These are phyloP conservation scores for Cerrena zonata DNA, from an alignment of 1,284 basidiomycete species.

Conservation along the genomic window DNA sequence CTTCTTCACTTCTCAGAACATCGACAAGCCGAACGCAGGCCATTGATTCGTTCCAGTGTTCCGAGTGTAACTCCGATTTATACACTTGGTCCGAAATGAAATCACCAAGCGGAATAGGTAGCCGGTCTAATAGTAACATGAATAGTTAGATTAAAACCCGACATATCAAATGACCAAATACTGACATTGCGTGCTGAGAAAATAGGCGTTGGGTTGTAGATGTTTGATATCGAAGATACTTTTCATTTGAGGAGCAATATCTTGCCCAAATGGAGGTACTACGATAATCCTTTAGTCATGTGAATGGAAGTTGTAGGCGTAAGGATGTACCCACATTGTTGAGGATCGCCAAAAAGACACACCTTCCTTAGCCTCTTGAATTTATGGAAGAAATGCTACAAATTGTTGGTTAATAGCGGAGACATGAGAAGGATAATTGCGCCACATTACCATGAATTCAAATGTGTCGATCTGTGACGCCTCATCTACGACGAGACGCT, in stretches of 20 bases:
- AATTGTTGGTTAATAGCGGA: no score
- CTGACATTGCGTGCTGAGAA: constrained; percentile 44
- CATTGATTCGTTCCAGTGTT: constrained; percentile 24
- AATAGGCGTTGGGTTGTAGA: constrained; percentile 27
- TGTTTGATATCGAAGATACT: constrained; percentile 45
- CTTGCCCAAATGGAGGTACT: constrained; percentile 47
- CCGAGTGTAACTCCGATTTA: constrained; percentile 29
- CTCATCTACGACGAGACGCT: constrained; percentile 41
- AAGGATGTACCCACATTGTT: constrained; percentile 33
- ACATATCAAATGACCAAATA: background rate
- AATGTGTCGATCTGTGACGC: constrained; percentile 43
- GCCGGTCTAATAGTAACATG: constrained; percentile 33
- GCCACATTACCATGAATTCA: constrained; percentile 39
- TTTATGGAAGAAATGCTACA: constrained; percentile 32
- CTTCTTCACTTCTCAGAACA: constrained; percentile 35
- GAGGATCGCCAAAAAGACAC: constrained; percentile 43
- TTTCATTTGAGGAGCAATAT: constrained; percentile 32
- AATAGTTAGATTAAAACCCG: background rate
- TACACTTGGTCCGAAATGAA: constrained; percentile 46
- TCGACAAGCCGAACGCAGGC: constrained; percentile 35
- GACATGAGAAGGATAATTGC: no score
- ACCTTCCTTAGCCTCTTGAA: constrained; percentile 32
- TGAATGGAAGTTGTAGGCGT: background rate
- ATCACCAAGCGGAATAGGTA: constrained; percentile 41
- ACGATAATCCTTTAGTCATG: background rate